Conservation (phyloP, 2,329 filamentous ascomycete species). For the Epichloe brachyelytri region DNA sequence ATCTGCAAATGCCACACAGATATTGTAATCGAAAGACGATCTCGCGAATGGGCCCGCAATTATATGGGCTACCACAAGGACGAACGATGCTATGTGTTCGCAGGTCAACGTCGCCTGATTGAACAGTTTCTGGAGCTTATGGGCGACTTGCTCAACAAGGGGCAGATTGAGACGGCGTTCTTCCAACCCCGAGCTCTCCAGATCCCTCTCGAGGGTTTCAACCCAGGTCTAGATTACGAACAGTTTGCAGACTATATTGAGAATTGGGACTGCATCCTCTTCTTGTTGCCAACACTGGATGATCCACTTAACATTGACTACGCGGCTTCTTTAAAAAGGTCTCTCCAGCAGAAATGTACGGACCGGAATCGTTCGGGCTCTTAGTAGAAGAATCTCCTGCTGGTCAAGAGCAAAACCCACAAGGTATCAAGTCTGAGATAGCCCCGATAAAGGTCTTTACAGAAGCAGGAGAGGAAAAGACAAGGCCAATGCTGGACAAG, state of each 20-base stretch:
- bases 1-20: neutral
- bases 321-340: neutral
- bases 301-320: slow-evolving; percentile 1
- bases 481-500: neutral
- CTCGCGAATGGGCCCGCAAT: neutral
- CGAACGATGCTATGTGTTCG: slow-evolving; percentile 6
- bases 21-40: neutral
- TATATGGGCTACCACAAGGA: slow-evolving; percentile 4
- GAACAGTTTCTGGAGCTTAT: slow-evolving; percentile 1
- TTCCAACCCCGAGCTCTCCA: neutral
- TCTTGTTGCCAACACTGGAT: neutral
- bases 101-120: slow-evolving; percentile 6
- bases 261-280: neutral
- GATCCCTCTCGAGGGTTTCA: neutral
- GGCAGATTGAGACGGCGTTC: neutral
- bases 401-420: neutral
- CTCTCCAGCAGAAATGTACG: neutral
- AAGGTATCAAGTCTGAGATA: neutral
- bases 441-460: no score
- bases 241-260: slow-evolving; percentile 2
- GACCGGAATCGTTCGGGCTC: neutral
- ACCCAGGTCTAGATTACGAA: neutral
- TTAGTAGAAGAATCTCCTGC: neutral
- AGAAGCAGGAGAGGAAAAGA: neutral
- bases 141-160: neutral